Percentiles rank a stretch among this genome's conserved stretches.
phyloP scores from a whole-genome alignment of 1,139 yeast genomes.

The Geotrichum aggregatum region DNA sequence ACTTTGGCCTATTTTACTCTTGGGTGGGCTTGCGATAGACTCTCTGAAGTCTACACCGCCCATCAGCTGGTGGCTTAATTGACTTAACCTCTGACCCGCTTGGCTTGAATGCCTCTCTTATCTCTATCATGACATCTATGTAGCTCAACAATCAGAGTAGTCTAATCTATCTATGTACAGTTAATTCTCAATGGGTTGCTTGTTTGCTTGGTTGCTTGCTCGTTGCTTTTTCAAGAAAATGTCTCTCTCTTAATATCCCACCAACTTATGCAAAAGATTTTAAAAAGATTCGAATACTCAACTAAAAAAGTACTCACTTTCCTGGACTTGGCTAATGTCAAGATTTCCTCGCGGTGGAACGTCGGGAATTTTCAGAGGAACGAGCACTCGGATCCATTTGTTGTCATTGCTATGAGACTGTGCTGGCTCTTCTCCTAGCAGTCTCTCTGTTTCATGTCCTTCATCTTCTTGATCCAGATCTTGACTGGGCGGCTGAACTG shows the following conservation, averaged over 20 bases:
- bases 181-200: too few species aligned
- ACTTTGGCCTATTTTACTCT: too few species aligned
- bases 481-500: not conserved
- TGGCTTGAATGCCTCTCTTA: too few species aligned
- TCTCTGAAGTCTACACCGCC: too few species aligned
- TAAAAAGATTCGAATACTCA: too few species aligned
- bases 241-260: too few species aligned
- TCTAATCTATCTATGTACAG: too few species aligned
- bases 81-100: too few species aligned
- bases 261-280: too few species aligned
- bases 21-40: too few species aligned
- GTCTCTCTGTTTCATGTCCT: not conserved
- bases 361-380: constrained; percentile 63
- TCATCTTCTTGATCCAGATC: not conserved
- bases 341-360: constrained; percentile 73
- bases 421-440: not conserved
- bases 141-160: not conserved
- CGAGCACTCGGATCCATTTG: constrained; percentile 38
- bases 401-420: not conserved
- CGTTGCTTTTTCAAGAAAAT: not conserved
- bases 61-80: too few species aligned
- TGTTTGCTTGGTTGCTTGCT: not conserved
- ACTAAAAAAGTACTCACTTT: constrained; percentile 72
- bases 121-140: too few species aligned
- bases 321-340: constrained; percentile 62